Evolutionary conservation across 805 yeast species (phyloP), one percentile per base, ranked within the genome.

Genomic region (Hagleromyces aurorensis): DNA sequence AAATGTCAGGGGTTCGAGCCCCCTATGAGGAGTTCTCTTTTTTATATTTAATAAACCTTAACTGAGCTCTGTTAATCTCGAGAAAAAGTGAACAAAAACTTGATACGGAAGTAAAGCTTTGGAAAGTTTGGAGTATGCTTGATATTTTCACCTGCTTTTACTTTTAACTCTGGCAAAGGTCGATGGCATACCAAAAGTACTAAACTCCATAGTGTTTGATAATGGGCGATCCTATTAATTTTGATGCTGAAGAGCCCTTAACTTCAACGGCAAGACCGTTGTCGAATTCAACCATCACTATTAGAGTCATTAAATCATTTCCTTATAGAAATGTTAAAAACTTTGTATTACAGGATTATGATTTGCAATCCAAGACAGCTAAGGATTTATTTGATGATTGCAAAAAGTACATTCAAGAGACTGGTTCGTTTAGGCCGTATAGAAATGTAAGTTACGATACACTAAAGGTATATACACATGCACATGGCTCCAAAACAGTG

Each of bases 401-500:
- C 7, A 44, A 62, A 23, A 43, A 66, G 25, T 57, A 58, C 16
- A 67, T 73, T 24, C 52, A 64, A 22, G 69, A 78, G 4, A 67
- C 73, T 9, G 85, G 91, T 5, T 75, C 72, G 0, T 71, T 77
- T 36, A 68, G 96, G 47, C 94, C 97, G 2, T 87, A 75, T 56
- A 68, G 96, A 48, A 81, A 69, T 37, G 82, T 83, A 7, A 64
- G 59, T 0, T 81, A 75, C 40, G 82, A 89, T 50, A 65, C 87
- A 0, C 54, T 89, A 33, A 91, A 91, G 56, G 69, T 91, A 5
- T 91, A 91, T 59, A 81, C 95, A 16, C 86, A 85, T 51, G 97
- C 98, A 0, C 97, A 89, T 55, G 91, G 93, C 8, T 72, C 94
- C 17, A 91, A 91, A 59, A 83, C 96, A 2, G 80, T 86, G 74